Base-by-base conservation (phyloP, 768 basidiomycete genomes). In the Boletus edulis region DNA sequence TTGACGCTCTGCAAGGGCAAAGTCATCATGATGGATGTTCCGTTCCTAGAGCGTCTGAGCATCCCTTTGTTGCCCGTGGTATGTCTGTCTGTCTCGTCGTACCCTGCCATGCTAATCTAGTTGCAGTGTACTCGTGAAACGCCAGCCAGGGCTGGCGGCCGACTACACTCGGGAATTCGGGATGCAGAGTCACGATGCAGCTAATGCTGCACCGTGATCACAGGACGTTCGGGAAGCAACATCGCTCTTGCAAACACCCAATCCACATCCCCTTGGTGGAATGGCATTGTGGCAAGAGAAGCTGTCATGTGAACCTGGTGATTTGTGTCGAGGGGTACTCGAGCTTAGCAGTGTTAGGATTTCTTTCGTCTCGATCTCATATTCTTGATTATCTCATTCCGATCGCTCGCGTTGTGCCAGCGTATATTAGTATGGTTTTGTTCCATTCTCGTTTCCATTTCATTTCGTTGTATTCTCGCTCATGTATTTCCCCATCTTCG, bases 81-180 rank as follows among this genome's bases (percentile, higher is more conserved):
- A 13, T 37, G 59, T 39, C 4, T 40, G 20, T 32, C 47, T 43
- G 1, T 20, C 15, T 11, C 24, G 9, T 15, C n/a, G 3, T 27
- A 20, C 12, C 22, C 15, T 24, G 5, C 11, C 10, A 14, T 54
- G 34, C 60, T 61, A 35, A 61, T 20, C 14, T 18, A 17, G 14
- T 32, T 40, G n/a, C 35, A 62, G 51, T 24, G 37, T 50, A 44
- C 37, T 5, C 39, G 13, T 43, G 55, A 62, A 32, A 14, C 44
- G 60, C 60, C 54, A 15, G 55, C 59, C 35, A 41, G 44, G 20
- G 54, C 54, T 56, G 59, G 60, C 42, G 60, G 49, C 52, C 51
- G 35, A 17, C 50, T 32, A 20, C 40, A 17, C 32, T 14, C 13
- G 29, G 54, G 51, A 51, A n/a, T 24, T n/a, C 11, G 34, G 41